Evolutionary conservation across 2,329 filamentous ascomycete species (phyloP).

Genomic region (Sclerotinia subarctica): DNA sequence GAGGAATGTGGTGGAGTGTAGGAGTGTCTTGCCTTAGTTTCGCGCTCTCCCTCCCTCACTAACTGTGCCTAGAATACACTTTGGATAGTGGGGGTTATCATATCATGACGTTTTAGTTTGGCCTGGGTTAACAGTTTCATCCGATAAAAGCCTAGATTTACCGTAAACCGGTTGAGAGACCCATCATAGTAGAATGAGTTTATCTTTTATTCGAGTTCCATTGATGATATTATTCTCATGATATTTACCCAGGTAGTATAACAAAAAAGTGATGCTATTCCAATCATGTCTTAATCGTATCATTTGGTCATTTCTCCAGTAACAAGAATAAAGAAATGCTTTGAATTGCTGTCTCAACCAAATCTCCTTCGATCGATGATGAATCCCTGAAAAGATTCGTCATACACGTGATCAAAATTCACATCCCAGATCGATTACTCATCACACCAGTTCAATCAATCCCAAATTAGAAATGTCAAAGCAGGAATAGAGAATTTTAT

Average conservation of each 20-base stretch:
- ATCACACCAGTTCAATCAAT: neutral
- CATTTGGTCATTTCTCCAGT: neutral
- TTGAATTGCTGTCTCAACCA: neutral
- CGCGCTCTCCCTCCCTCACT: neutral
- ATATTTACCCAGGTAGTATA: too few species aligned
- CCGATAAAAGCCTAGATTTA: constrained; percentile 9
- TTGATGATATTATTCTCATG: neutral
- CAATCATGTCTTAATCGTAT: neutral
- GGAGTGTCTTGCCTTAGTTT: neutral
- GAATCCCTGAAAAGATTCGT: too few species aligned
- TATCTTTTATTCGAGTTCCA: neutral
- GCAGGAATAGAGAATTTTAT: neutral
- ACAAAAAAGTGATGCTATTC: neutral
- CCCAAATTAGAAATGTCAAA: neutral
- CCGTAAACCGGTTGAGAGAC: neutral
- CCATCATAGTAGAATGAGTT: neutral
- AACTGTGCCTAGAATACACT: neutral
- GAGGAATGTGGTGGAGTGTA: neutral
- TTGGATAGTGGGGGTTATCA: constrained; percentile 13
- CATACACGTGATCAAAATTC: neutral
- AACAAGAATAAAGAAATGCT: neutral
- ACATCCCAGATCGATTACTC: neutral
- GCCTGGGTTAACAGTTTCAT: neutral
- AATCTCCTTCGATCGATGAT: too few species aligned
- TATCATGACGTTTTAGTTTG: constrained; percentile 13